Base-by-base conservation (phyloP, 2,329 filamentous ascomycete species). In the Pseudogymnoascus sp. region DNA sequence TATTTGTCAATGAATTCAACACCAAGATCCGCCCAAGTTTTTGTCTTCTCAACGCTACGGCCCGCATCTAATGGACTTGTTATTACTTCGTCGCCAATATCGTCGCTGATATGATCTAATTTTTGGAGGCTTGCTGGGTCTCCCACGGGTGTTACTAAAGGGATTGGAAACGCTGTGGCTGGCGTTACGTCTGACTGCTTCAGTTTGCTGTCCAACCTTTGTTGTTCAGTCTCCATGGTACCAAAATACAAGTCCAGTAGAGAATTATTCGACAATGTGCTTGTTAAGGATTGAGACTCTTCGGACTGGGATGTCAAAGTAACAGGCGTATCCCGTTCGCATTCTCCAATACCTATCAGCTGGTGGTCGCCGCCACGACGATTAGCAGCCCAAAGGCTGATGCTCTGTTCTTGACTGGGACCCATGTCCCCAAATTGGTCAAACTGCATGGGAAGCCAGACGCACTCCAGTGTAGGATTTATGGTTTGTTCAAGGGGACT, bases 361-460 rank as follows among this genome's bases (percentile, higher is more conserved):
- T 11, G 29, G 29, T 54, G 47, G 8, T 54, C 10, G 3, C 29
- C 47, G 21, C n/a, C 29, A 21, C 29, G 15, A 13, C 5, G 9
- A 15, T 7, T 54, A 21, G n/a, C 29, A 33, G 29, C 9, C 33
- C 15, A 17, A 13, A n/a, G n/a, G 5, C 35, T 21, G 29, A 11
- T 29, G 10, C 15, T 21, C 10, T 13, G 29, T 54, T 21, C 47
- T 33, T 54, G 47, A 9, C 15, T 11, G 13, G 35, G 9, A 29
- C 15, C 4, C n/a, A 33, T 54, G n/a, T 5, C 47, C 10, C 11
- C 17, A 35, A 35, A 54, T 13, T 6, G 15, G 13, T 15, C 29
- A 11, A 54, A 35, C 35, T 54, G 57, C 60, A 39, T 60, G 37
- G 62, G 50, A 11, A 66, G 50, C 64, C 64, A 66, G 17, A 63